Evolutionary conservation across 495 filamentous ascomycete genomes (phyloP), one percentile per base, ranked within the genome.

Genomic region (Hypomontagnella monticulosa): DNA sequence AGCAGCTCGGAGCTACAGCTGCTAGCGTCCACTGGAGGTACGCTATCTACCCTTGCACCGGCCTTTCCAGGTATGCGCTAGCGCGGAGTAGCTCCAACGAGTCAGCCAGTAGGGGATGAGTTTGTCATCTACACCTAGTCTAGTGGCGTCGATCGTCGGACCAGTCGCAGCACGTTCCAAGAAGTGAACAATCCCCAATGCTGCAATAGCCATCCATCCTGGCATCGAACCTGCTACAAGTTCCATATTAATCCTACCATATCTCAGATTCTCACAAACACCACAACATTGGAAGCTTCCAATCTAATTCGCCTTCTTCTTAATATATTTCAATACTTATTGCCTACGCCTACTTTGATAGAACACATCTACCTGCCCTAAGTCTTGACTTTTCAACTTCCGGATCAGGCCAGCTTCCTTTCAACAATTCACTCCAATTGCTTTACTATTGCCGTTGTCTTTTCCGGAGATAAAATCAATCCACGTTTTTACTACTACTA

Each of bases 191-290:
- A 41, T 41, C 20, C 48, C 40, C 11, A 34, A 48, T 44, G 30
- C 38, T 63, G 27, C 43, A 42, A 44, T 62, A 42, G 4, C 32
- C n/a, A 20, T 12, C 14, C 14, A 16, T 34, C 48, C 47, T 53
- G 46, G 33, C 43, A 49, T 51, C 60, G 9, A 41, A 23, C n/a
- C 43, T 56, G 16, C 18, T 44, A 27, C 18, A 15, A 15, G 46
- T 47, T 44, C 42, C 36, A 66, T 66, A 59, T 59, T 48, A 53
- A 66, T 61, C 56, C 56, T 59, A 66, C 56, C 27, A 19, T 57
- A 56, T 66, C 57, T 66, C 32, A 66, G 57, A 66, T 61, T 51
- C 63, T 43, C 34, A 42, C 43, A 66, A 56, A 42, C 41, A 16
- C 8, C 8, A 27, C 6, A 6, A n/a, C n/a, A n/a, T n/a, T n/a